Evolutionary conservation across 306 rosid genomes (phyloP), one percentile per base, ranked within the genome.

Genomic region (Dalbergia oliveri): DNA sequence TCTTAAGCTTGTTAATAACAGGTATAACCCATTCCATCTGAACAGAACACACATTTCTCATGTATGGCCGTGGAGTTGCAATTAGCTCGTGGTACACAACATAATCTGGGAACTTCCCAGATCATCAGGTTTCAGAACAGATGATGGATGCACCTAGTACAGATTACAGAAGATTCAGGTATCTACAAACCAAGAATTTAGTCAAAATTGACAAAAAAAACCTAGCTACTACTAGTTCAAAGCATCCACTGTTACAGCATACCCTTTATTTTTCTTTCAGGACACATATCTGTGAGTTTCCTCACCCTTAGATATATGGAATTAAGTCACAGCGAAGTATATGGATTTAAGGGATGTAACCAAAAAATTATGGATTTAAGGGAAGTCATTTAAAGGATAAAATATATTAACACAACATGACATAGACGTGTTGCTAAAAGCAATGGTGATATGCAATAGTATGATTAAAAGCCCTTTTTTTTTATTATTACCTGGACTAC

Each of bases 21-120:
- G 97, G 94, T 73, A 71, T 21, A 62, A 85, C 94, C 99, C 99
- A 95, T 68, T 83, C 79, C 84, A 88, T 82, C 82, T 93, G 87
- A 75, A 95, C 89, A 19, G 93, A 79, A 64, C 98, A 95, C 39
- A 91, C 92, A 79, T 90, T 89, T 66, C 97, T 89, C 93, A 95
- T 90, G 89, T 26, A 91, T 18, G 99, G 98, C 11, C 96, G 90
- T 33, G 96, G 81, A 9, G 99, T 90, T 47, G 99, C 92, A 81
- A 93, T 90, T 47, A 95, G 97, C 79, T 91, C 99, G 73, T 95
- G 98, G 84, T 87, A 95, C 77, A 93, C 91, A 63, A 95, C 91
- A 72, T 90, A 95, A 80, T 95, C 97, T 9, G 99, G 94, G 57
- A 93, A 88, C 83, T 91, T 93, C 66, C 98, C 6, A 89, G 84